Base-by-base conservation (phyloP, 306 rosid genomes). In the Sicyos baderoa region DNA sequence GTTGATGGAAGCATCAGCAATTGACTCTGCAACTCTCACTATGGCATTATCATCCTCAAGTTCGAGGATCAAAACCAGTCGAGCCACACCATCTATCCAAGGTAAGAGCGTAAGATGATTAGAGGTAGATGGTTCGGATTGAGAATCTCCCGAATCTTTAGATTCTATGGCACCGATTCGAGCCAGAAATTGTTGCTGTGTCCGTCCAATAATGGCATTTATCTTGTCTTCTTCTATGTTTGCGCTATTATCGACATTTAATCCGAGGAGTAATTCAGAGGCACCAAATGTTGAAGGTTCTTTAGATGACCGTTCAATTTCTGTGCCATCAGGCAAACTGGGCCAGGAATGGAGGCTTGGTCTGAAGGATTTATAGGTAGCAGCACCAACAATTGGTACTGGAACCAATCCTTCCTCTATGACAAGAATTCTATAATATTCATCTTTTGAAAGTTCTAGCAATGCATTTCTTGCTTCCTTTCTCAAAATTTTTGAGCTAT, bases 81-180 rank as follows among this genome's bases (percentile, higher is more conserved):
- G 88, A 77, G 97, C 97, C 75, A 89, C 92, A 17, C 97, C 97
- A 56, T 87, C 96, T 58, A 76, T 63, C 96, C 90, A 91, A 27
- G 86, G 90, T 80, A 91, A 75, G 72, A 91, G 90, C 19, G 96
- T 83, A 62, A 75, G 55, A 75, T 62, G 78, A 56, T 61, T 79
- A 65, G 76, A 67, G 58, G 75, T 74, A 17, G 84, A 74, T 63
- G 56, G 9, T 53, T 87, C 90, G 45, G 88, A 76, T 51, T 77
- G 78, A 72, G 88, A 68, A 66, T 69, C 59, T 15, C 50, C 74
- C 22, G 68, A 72, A 65, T 79, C 85, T 74, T 79, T 91, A 62
- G 53, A 32, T 80, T 87, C 92, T 65, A 89, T 80, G 48, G 92
- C 97, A 78, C 96, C 97, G 59, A 78, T 72, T 68, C 95, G 89